Evolutionary conservation across 23 red algal species (phyloP).

Genomic region (Chondrus crispus): DNA sequence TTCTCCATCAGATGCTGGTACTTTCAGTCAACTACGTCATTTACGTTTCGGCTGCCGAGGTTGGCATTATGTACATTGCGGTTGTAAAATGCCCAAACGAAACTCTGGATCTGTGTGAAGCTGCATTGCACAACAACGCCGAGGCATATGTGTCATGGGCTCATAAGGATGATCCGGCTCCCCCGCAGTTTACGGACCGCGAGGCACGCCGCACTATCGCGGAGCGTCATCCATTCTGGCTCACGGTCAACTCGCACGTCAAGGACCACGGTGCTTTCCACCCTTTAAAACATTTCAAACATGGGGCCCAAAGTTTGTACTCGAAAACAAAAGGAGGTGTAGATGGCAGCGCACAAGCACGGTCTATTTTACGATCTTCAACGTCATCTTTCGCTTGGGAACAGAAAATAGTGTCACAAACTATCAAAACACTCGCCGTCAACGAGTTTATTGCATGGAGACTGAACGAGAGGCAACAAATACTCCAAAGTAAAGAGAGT

Average conservation of each 20-base stretch:
- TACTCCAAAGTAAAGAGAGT: neutral
- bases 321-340: neutral
- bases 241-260: neutral
- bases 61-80: neutral
- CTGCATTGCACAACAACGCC: neutral
- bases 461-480: neutral
- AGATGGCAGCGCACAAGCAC: neutral
- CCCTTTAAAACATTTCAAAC: neutral
- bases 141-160: neutral
- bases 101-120: neutral
- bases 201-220: neutral
- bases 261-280: neutral
- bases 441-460: neutral
- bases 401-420: neutral
- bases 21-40: constrained; percentile 10
- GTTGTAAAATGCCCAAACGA: neutral
- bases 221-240: neutral
- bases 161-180: neutral
- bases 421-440: neutral
- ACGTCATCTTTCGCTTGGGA: neutral
- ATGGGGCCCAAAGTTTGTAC: neutral
- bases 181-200: neutral
- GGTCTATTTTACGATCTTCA: neutral
- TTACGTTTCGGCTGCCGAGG: neutral
- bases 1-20: constrained; percentile 13